These are phyloP conservation scores for Aureobasidium lini DNA, from an alignment of 2,329 filamentous ascomycete species.

Conservation along the genomic window DNA sequence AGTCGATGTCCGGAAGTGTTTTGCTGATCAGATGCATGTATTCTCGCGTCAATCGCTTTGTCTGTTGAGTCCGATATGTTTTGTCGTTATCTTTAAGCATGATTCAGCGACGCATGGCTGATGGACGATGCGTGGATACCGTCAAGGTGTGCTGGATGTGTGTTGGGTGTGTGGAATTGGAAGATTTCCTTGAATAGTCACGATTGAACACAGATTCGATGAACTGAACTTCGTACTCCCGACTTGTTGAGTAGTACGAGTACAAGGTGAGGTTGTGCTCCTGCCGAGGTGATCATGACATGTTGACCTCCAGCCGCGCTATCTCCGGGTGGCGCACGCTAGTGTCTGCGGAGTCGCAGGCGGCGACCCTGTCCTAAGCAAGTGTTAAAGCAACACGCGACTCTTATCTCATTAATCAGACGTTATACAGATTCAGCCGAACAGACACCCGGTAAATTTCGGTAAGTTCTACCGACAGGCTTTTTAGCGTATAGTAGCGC, in stretches of 20 bases:
- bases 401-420: too few relatives aligned
- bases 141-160: too few relatives aligned
- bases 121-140: not conserved
- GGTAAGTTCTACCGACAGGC: too few relatives aligned
- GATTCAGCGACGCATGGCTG: not conserved
- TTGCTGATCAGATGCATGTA: not conserved
- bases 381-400: too few relatives aligned
- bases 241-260: not conserved
- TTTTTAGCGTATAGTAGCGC: too few relatives aligned
- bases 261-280: not conserved
- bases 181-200: too few relatives aligned
- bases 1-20: not conserved
- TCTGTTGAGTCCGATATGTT: not conserved
- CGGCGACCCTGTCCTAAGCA: not conserved
- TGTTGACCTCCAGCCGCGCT: not conserved
- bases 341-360: too few relatives aligned
- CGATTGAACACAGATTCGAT: too few relatives aligned
- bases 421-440: too few relatives aligned
- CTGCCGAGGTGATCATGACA: not conserved
- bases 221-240: too few relatives aligned
- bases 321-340: not conserved
- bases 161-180: too few relatives aligned
- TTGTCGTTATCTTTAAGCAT: not conserved
- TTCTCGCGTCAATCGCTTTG: not conserved
- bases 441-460: too few relatives aligned